These are phyloP conservation scores for Colletotrichum camelliae DNA, from an alignment of 2,329 filamentous ascomycete species.

Conservation along the genomic window DNA sequence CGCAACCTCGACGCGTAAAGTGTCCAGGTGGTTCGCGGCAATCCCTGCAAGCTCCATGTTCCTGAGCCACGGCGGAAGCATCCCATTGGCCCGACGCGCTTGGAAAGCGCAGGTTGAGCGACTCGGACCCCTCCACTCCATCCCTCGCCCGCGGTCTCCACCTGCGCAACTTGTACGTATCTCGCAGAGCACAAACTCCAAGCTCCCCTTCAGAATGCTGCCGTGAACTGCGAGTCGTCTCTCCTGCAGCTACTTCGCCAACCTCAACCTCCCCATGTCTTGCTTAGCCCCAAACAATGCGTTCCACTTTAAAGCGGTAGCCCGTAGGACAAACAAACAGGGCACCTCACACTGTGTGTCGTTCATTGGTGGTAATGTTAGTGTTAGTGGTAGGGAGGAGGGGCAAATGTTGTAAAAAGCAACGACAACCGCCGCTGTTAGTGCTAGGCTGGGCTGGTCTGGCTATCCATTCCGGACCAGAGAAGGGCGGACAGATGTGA, in stretches of 20 bases:
- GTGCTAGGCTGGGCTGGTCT: not conserved
- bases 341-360: not conserved
- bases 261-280: not conserved
- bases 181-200: not conserved
- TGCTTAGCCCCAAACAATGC: slow-evolving; percentile 2
- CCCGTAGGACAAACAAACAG: not conserved
- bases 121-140: not conserved
- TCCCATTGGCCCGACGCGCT: slow-evolving; percentile 1
- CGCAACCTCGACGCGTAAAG: slow-evolving; percentile 8
- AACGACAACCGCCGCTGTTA: slow-evolving; percentile 1
- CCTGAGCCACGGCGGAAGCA: not conserved
- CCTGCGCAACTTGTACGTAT: not conserved
- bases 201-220: not conserved
- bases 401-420: slow-evolving; percentile 4
- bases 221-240: not conserved
- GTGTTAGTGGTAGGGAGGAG: not conserved
- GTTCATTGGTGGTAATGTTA: not conserved
- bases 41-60: slow-evolving; percentile 5
- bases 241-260: not conserved
- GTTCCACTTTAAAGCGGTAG: not conserved
- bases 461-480: slow-evolving; percentile 2
- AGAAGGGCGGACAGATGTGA: not conserved
- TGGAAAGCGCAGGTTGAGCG: not conserved
- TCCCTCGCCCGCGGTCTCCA: not conserved
- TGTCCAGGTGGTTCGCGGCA: not conserved